Percentiles rank a stretch among this genome's conserved stretches.
phyloP scores from a whole-genome alignment of 2,329 filamentous ascomycete genomes.

The Chaetoscypha palmicola region DNA sequence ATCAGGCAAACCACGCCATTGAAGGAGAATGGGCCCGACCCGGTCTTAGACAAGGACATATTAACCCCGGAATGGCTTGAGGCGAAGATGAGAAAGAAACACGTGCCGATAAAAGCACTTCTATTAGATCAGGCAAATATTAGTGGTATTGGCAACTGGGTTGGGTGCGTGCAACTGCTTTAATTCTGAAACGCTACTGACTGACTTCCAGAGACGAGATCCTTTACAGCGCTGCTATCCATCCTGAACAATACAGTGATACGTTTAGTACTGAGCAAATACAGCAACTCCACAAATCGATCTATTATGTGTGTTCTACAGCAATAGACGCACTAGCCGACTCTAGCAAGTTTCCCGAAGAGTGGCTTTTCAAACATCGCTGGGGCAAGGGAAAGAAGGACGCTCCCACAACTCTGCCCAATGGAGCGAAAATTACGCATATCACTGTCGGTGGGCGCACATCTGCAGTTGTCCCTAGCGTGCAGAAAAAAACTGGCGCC shows the following conservation, averaged over 20 bases:
- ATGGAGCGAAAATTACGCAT: slow-evolving; percentile 76
- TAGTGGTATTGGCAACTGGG: slow-evolving; percentile 95
- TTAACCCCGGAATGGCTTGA: slow-evolving; percentile 71
- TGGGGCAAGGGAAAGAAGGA: slow-evolving; percentile 86
- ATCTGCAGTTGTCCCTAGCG: slow-evolving; percentile 75
- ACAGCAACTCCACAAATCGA: slow-evolving; percentile 60
- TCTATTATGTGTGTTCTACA: slow-evolving; percentile 72
- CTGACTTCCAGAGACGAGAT: slow-evolving; percentile 62
- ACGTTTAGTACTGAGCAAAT: slow-evolving; percentile 69
- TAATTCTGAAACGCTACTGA: slow-evolving; percentile 3
- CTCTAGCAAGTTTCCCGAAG: slow-evolving; percentile 72
- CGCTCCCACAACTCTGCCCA: slow-evolving; percentile 61
- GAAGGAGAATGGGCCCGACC: slow-evolving; percentile 89
- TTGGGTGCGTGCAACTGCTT: slow-evolving; percentile 47
- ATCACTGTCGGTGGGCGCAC: slow-evolving; percentile 87
- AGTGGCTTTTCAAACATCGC: slow-evolving; percentile 83
- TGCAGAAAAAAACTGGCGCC: slow-evolving; percentile 67
- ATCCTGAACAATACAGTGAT: slow-evolving; percentile 90
- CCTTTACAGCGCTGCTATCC: slow-evolving; percentile 78
- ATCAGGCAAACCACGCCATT: slow-evolving; percentile 74
- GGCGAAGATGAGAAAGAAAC: slow-evolving; percentile 65
- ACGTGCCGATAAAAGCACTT: slow-evolving; percentile 82
- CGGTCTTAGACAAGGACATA: slow-evolving; percentile 70
- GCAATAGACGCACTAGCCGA: slow-evolving; percentile 76
- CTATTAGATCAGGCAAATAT: slow-evolving; percentile 83